A percentile compares a stretch with the other conserved stretches of the same genome.
phyloP scores from a whole-genome alignment of 805 yeast genomes.

The Candida saitoana region DNA sequence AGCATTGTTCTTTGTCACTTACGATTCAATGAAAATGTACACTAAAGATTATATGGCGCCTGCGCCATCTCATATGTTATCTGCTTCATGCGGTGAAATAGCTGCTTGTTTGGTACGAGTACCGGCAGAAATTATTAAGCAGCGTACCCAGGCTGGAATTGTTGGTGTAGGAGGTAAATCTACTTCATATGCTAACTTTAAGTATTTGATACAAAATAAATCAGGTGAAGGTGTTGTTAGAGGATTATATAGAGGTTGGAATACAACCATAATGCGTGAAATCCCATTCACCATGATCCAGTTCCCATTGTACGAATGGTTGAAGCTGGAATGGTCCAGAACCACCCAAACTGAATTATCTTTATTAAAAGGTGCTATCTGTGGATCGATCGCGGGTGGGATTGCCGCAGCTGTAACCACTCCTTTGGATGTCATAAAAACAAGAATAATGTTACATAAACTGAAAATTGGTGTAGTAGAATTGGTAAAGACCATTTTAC shows the following conservation, averaged over 20 bases:
- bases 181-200: conserved; percentile 70
- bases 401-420: conserved; percentile 79
- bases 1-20: conserved; percentile 56
- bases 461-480: conserved; percentile 41
- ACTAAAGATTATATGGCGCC: conserved; percentile 31
- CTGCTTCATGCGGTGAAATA: conserved; percentile 87
- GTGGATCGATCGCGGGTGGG: conserved; percentile 82
- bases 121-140: conserved; percentile 95
- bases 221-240: conserved; percentile 73
- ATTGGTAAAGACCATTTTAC: conserved; percentile 50
- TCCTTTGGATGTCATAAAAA: conserved; percentile 74
- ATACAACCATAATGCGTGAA: conserved; percentile 87
- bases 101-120: conserved; percentile 93
- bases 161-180: conserved; percentile 28
- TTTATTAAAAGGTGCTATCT: conserved; percentile 74
- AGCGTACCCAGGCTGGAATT: conserved; percentile 69
- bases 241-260: conserved; percentile 92
- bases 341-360: conserved; percentile 37
- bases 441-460: conserved; percentile 76
- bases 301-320: conserved; percentile 85
- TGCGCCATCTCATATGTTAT: conserved; percentile 65
- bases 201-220: conserved; percentile 54
- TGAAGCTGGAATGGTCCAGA: conserved; percentile 59
- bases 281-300: conserved; percentile 96
- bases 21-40: conserved; percentile 64